Percentiles rank a stretch among this genome's conserved stretches.
Evolutionary conservation across 176 grass and related monocot genomes (phyloP).

Genomic region (Thinopyrum elongatum): DNA sequence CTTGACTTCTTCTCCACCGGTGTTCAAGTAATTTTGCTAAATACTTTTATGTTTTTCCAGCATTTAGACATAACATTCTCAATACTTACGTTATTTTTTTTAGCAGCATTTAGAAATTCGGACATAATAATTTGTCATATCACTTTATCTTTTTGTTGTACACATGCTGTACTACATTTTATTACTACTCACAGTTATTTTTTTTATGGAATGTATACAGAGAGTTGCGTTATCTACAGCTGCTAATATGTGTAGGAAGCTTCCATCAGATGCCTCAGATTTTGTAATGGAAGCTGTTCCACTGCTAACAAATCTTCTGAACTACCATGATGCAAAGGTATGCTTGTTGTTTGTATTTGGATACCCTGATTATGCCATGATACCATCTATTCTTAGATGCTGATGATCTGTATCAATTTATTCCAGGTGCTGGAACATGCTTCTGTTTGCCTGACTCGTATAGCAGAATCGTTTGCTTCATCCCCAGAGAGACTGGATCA

Average conservation of each 20-base stretch:
- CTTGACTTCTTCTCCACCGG: constrained; percentile 96
- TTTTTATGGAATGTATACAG: constrained; percentile 36
- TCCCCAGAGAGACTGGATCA: constrained; percentile 78
- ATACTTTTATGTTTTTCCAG: not conserved
- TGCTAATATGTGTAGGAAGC: constrained; percentile 93
- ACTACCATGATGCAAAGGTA: constrained; percentile 89
- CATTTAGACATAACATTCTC: not conserved
- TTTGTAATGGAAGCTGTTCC: constrained; percentile 96
- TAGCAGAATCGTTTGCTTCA: constrained; percentile 75
- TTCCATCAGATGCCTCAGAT: constrained; percentile 88
- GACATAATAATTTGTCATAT: constrained; percentile 4
- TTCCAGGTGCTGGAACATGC: constrained; percentile 86
- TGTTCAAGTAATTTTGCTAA: constrained; percentile 61
- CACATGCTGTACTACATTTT: not conserved
- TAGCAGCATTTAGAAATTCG: not conserved
- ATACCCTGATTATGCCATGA: constrained; percentile 7
- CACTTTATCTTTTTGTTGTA: not conserved
- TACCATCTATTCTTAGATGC: constrained; percentile 18
- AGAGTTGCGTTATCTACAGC: constrained; percentile 92
- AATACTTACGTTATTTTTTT: not conserved
- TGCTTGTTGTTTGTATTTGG: constrained; percentile 13
- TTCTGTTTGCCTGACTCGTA: constrained; percentile 78
- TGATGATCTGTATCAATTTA: constrained; percentile 1
- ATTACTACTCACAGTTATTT: constrained; percentile 27
- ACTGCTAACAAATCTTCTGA: constrained; percentile 85